Evolutionary conservation across 371 early-diverging fungal species (phyloP).

Genomic region (Mortierella sp.): DNA sequence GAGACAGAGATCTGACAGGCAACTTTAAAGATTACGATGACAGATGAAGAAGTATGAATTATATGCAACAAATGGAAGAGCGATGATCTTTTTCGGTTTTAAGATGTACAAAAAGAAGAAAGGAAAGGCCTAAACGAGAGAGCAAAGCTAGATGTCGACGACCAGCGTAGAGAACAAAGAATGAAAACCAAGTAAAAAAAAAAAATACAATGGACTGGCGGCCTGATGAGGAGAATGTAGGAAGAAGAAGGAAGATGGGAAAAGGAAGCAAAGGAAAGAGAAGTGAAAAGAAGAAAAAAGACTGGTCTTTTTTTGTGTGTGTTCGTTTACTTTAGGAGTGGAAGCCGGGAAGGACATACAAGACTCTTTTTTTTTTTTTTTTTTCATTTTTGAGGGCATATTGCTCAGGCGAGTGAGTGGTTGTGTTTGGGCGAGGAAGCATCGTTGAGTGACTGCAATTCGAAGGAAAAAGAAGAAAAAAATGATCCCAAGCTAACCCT

Average conservation of each 20-base stretch:
- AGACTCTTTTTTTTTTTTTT: neutral
- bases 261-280: neutral
- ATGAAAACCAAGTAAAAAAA: neutral
- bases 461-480: constrained; percentile 4
- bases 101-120: neutral
- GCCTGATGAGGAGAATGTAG: constrained; percentile 1
- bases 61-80: too few relatives aligned
- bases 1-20: neutral
- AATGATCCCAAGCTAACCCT: neutral
- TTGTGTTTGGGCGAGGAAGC: too few relatives aligned
- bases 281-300: constrained; percentile 5
- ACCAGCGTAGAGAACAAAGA: neutral
- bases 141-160: neutral
- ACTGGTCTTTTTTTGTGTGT: too few relatives aligned
- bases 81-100: too few relatives aligned
- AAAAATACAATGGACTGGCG: neutral
- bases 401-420: neutral
- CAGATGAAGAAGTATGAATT: neutral
- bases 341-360: neutral
- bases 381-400: neutral
- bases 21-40: neutral
- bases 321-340: too few relatives aligned
- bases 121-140: neutral
- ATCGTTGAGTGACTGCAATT: constrained; percentile 6
- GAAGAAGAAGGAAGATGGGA: neutral